Evolutionary conservation across 2,329 filamentous ascomycete species (phyloP).

Genomic region (Neurospora sp.): DNA sequence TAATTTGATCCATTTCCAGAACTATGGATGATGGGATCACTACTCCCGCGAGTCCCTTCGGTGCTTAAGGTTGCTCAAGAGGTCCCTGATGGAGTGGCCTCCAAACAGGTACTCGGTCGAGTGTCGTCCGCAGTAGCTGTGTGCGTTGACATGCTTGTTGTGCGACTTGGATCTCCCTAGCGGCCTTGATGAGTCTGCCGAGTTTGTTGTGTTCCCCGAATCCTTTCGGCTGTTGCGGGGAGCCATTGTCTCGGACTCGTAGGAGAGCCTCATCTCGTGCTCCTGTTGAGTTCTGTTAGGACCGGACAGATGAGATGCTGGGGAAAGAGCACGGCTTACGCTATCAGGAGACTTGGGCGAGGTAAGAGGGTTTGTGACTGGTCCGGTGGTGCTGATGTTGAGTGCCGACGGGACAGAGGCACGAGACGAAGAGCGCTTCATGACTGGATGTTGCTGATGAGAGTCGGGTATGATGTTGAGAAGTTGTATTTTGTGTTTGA

Average conservation of each 20-base stretch:
- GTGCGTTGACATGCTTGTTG: slow-evolving; percentile 30
- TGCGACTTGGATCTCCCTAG: slow-evolving; percentile 8
- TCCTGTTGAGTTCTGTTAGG: not conserved
- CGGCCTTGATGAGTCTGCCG: not conserved
- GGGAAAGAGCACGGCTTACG: slow-evolving; percentile 2
- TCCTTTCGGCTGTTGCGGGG: slow-evolving; percentile 4
- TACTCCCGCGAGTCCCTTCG: not conserved
- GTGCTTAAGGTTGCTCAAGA: slow-evolving; percentile 25
- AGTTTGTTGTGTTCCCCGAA: slow-evolving; percentile 2
- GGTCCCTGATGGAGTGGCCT: slow-evolving; percentile 34
- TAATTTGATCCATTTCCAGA: not conserved
- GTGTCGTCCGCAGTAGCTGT: slow-evolving; percentile 46
- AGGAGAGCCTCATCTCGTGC: slow-evolving; percentile 5
- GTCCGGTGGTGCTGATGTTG: slow-evolving; percentile 3
- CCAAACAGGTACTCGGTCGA: slow-evolving; percentile 43
- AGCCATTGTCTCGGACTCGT: slow-evolving; percentile 5
- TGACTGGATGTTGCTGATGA: not conserved
- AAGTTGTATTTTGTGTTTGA: not conserved
- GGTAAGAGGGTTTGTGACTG: not conserved
- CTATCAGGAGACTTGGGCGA: slow-evolving; percentile 10
- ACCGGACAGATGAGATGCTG: not conserved
- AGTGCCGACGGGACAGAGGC: slow-evolving; percentile 8
- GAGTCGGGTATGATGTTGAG: not conserved
- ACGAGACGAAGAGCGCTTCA: slow-evolving; percentile 8
- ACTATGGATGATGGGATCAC: not conserved